Percentiles rank a stretch among this genome's conserved stretches.
These are phyloP conservation scores for Sanghuangporus sanghuang DNA, from an alignment of 1,284 basidiomycete genomes.

Conservation along the genomic window DNA sequence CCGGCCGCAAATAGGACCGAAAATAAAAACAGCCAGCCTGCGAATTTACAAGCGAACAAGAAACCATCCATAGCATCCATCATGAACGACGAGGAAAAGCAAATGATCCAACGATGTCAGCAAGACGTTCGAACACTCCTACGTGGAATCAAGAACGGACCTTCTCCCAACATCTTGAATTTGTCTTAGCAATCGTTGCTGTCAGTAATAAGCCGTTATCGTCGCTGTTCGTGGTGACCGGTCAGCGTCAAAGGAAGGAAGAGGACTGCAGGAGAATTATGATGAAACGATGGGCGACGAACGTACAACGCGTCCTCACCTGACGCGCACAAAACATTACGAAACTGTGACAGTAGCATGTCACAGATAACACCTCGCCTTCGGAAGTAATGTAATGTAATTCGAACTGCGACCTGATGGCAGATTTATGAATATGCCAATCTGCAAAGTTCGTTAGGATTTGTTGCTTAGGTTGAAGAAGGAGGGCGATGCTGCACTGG, in stretches of 20 bases:
- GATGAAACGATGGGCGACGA: not conserved
- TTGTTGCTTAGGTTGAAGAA: too few species aligned
- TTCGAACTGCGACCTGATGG: too few species aligned
- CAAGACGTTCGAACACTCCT: too few species aligned
- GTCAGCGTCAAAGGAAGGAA: not conserved
- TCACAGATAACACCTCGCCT: too few species aligned
- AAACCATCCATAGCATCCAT: not conserved
- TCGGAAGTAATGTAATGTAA: too few species aligned
- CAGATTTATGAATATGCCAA: too few species aligned
- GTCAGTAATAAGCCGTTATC: not conserved
- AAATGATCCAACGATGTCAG: not conserved
- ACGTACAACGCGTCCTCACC: not conserved
- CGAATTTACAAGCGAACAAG: not conserved
- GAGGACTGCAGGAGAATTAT: not conserved
- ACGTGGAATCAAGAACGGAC: not conserved
- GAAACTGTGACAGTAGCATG: not conserved
- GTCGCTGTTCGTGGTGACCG: not conserved
- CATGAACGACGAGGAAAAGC: not conserved
- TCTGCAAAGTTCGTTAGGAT: too few species aligned
- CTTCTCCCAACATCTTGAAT: constrained; percentile 13
- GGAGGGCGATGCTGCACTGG: too few species aligned
- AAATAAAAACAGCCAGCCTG: constrained; percentile 94
- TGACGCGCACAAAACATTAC: not conserved
- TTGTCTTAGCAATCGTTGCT: not conserved
- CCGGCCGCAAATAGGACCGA: constrained; percentile 90